Conservation (phyloP, 768 basidiomycete species). For the Russula emetica region DNA sequence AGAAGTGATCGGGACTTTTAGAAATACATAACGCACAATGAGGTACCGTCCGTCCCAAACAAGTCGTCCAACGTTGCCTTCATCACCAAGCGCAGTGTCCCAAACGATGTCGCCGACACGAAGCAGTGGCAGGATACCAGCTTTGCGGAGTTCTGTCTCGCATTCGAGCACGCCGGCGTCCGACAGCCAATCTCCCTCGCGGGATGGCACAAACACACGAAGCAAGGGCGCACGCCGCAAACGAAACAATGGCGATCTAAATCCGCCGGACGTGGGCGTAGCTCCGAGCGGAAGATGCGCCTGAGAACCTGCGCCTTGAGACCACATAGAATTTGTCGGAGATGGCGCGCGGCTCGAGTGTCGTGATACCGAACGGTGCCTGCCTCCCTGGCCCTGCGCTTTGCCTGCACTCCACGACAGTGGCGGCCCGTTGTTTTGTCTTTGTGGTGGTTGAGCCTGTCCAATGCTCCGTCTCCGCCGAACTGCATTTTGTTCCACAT, state of each 20-base stretch:
- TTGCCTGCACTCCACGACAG: conserved; percentile 23
- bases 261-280: conserved; percentile 31
- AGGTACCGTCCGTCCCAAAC: conserved; percentile 89
- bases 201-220: conserved; percentile 79
- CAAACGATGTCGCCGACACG: conserved; percentile 79
- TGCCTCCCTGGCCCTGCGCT: conserved; percentile 21
- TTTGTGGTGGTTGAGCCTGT: conserved; percentile 18
- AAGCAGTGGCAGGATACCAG: conserved; percentile 59
- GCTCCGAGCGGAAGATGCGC: conserved; percentile 26
- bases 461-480: conserved; percentile 15
- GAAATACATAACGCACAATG: conserved; percentile 52
- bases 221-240: conserved; percentile 69
- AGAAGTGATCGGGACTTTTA: background rate
- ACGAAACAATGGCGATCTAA: conserved; percentile 69
- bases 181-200: conserved; percentile 82
- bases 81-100: conserved; percentile 83
- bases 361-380: conserved; percentile 35
- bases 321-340: conserved; percentile 47
- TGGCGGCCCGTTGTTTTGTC: conserved; percentile 19
- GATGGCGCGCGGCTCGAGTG: conserved; percentile 63
- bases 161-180: conserved; percentile 78
- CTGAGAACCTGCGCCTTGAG: conserved; percentile 42
- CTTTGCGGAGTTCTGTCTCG: conserved; percentile 70
- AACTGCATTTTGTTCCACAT: conserved; percentile 30
- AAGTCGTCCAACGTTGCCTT: conserved; percentile 77